phyloP scores from a whole-genome alignment of 345 rosid genomes.

The Gossypioides kirkii region DNA sequence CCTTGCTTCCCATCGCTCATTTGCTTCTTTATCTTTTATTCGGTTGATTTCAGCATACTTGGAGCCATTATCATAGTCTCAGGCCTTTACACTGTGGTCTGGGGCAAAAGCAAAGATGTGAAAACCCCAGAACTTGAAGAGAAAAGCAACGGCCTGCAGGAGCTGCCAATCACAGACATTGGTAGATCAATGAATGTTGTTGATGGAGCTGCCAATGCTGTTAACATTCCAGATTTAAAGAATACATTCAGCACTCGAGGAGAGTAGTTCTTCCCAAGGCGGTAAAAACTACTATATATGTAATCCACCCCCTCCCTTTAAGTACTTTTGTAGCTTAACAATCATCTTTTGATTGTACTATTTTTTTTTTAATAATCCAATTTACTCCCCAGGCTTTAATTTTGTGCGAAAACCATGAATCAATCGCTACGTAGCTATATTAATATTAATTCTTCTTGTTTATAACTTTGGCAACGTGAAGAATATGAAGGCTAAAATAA shows the following conservation, averaged over 20 bases:
- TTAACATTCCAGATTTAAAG: conserved; percentile 15
- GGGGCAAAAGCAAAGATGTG: conserved; percentile 87
- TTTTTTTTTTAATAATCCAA: too few species aligned
- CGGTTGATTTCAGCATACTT: conserved; percentile 43
- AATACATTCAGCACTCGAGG: conserved; percentile 4
- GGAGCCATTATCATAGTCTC: conserved; percentile 73
- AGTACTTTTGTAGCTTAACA: background rate
- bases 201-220: conserved; percentile 10
- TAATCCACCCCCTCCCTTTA: background rate
- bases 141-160: conserved; percentile 28
- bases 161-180: conserved; percentile 43
- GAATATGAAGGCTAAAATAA: background rate
- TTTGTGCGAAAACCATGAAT: background rate
- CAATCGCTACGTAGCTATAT: background rate
- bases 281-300: background rate
- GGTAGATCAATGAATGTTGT: conserved; percentile 14
- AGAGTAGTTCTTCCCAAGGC: background rate
- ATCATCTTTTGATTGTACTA: background rate
- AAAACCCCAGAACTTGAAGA: conserved; percentile 18
- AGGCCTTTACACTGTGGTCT: conserved; percentile 75
- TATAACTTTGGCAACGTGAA: background rate
- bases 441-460: background rate
- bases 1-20: background rate
- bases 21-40: background rate
- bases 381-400: background rate